Evolutionary conservation across 2,329 filamentous ascomycete species (phyloP).

Genomic region (Fusarium nurragi): DNA sequence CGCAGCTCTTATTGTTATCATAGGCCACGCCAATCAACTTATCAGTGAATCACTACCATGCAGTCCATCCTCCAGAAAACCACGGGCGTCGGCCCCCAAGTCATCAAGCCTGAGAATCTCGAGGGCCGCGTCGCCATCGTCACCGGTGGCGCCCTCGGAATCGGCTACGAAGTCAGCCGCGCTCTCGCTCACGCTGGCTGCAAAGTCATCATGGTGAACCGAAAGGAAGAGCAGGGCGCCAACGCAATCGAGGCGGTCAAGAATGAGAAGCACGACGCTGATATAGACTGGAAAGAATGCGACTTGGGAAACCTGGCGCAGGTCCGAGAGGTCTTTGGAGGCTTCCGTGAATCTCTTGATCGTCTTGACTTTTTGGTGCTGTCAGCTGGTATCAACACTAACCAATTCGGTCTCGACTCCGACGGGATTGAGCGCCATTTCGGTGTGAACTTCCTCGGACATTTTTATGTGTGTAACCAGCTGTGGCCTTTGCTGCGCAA

Average conservation of each 20-base stretch:
- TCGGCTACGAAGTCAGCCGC: conserved; percentile 51
- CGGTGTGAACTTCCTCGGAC: conserved; percentile 56
- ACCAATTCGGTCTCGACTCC: conserved; percentile 49
- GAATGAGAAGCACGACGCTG: conserved; percentile 37
- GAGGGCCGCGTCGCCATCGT: conserved; percentile 51
- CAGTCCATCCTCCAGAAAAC: conserved; percentile 51
- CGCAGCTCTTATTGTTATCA: background rate
- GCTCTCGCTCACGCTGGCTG: conserved; percentile 49
- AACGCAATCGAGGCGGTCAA: conserved; percentile 45
- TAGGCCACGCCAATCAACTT: background rate
- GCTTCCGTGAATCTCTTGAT: conserved; percentile 48
- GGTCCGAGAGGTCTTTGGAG: conserved; percentile 45
- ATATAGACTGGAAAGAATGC: conserved; percentile 52
- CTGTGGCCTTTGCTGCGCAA: conserved; percentile 55
- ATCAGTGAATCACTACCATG: conserved; percentile 45
- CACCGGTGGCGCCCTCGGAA: conserved; percentile 52
- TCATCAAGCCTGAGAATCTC: conserved; percentile 49
- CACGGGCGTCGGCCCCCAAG: conserved; percentile 47
- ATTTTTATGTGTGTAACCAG: conserved; percentile 51
- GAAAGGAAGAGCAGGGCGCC: conserved; percentile 47
- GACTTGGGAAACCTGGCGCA: conserved; percentile 46
- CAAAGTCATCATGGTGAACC: conserved; percentile 51
- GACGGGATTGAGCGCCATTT: conserved; percentile 58
- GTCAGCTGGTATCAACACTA: conserved; percentile 56
- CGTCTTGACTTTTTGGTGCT: conserved; percentile 56